Evolutionary conservation across 1,284 basidiomycete species (phyloP).

Genomic region (Boletellus deceptivus): DNA sequence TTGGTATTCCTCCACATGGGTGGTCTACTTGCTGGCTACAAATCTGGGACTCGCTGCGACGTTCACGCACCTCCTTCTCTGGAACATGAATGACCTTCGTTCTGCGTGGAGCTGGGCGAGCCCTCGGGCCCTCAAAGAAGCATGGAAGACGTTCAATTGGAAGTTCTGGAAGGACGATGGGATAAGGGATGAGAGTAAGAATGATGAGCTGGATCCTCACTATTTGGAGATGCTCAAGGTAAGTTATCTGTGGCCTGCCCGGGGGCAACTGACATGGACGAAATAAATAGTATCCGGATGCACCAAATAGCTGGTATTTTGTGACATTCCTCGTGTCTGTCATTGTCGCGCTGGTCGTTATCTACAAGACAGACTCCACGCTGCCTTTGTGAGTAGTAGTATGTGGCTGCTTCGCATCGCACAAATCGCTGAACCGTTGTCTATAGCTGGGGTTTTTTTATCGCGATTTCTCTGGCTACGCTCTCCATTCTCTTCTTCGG

Average conservation of each 20-base stretch:
- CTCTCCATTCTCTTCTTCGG: conserved; percentile 17
- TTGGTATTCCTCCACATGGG: conserved; percentile 38
- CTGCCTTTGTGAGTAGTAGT: conserved; percentile 55
- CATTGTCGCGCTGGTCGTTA: conserved; percentile 42
- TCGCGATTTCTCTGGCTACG: conserved; percentile 42
- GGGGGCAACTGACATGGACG: no score
- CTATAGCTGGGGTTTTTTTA: conserved; percentile 38
- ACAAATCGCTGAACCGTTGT: conserved; percentile 38
- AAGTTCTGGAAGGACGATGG: conserved; percentile 46
- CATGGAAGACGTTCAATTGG: conserved; percentile 37
- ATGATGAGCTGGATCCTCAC: conserved; percentile 47
- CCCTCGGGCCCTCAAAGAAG: conserved; percentile 25
- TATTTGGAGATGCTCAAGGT: conserved; percentile 54
- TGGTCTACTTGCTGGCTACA: conserved; percentile 33
- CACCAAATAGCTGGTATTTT: conserved; percentile 48
- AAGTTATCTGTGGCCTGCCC: neutral
- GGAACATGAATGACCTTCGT: conserved; percentile 46
- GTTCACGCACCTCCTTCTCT: conserved; percentile 50
- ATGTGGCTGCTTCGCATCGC: conserved; percentile 48
- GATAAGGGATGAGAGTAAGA: conserved; percentile 29
- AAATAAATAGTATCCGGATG: conserved; percentile 42
- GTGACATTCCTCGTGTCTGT: conserved; percentile 38
- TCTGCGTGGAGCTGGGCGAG: conserved; percentile 43
- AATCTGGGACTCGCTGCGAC: conserved; percentile 45
- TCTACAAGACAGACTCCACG: conserved; percentile 50